Evolutionary conservation across 2,329 filamentous ascomycete species (phyloP).

Genomic region (Nemania diffusa): DNA sequence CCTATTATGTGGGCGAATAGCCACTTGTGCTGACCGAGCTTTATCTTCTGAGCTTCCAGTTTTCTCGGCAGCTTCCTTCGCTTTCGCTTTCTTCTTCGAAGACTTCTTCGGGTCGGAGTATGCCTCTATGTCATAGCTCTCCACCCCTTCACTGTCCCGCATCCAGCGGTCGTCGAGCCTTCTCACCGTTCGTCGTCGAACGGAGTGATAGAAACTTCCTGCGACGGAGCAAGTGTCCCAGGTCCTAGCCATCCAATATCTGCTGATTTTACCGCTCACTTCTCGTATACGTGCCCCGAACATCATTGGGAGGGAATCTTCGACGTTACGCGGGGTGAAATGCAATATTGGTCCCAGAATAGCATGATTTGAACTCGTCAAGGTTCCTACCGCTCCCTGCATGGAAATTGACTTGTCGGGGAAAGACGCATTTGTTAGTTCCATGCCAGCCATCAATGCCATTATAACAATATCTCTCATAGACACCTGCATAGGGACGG

Average conservation of each 20-base stretch:
- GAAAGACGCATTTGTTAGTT: conserved; percentile 20
- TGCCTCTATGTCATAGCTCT: conserved; percentile 13
- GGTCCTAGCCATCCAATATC: conserved; percentile 18
- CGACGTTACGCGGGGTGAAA: conserved; percentile 17
- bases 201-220: conserved; percentile 19
- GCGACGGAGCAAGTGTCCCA: conserved; percentile 23
- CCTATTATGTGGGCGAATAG: neutral
- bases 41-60: neutral
- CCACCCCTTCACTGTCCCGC: conserved; percentile 11
- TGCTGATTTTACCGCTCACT: conserved; percentile 9
- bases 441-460: conserved; percentile 28
- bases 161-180: conserved; percentile 25
- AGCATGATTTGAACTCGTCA: conserved; percentile 23
- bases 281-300: conserved; percentile 1
- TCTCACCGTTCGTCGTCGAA: conserved; percentile 19
- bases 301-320: neutral
- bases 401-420: conserved; percentile 21
- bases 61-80: neutral
- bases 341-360: conserved; percentile 25
- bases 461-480: conserved; percentile 22
- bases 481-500: conserved; percentile 25
- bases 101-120: neutral
- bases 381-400: conserved; percentile 20
- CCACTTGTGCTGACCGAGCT: neutral
- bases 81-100: neutral